Evolutionary conservation across 106 monocot genomes (phyloP).

Genomic region (Hemerocallis citrina): DNA sequence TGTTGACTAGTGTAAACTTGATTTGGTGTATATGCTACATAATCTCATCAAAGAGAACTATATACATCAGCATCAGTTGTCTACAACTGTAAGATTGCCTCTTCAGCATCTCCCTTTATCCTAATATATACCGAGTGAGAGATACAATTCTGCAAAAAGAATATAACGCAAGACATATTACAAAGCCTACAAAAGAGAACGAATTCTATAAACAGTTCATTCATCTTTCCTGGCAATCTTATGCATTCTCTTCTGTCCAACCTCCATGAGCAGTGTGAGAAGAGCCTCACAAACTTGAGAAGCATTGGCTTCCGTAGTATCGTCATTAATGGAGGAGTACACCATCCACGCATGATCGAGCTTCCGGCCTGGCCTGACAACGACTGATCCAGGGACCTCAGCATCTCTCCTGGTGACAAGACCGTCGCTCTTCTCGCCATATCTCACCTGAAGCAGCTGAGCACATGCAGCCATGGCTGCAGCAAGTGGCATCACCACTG

Average conservation of each 20-base stretch:
- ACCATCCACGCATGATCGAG: conserved; percentile 92
- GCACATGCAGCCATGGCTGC: conserved; percentile 74
- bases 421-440: conserved; percentile 76
- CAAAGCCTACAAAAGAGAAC: no score
- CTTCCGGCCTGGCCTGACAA: conserved; percentile 46
- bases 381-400: conserved; percentile 75
- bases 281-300: conserved; percentile 82
- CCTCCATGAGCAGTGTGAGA: conserved; percentile 68
- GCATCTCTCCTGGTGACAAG: conserved; percentile 72
- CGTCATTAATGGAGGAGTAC: conserved; percentile 59
- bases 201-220: no score
- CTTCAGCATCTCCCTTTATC: no score
- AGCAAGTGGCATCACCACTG: conserved; percentile 65
- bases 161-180: no score
- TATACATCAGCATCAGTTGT: no score
- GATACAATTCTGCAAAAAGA: no score
- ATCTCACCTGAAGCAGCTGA: conserved; percentile 56
- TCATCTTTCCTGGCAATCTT: conserved; percentile 53
- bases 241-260: conserved; percentile 60
- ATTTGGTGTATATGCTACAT: no score
- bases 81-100: no score
- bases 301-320: conserved; percentile 48
- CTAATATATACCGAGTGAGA: no score
- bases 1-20: no score
- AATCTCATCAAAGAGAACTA: no score